Evolutionary conservation across 2,329 filamentous ascomycete genomes (phyloP).

Genomic region (Fusarium pseudograminearum): DNA sequence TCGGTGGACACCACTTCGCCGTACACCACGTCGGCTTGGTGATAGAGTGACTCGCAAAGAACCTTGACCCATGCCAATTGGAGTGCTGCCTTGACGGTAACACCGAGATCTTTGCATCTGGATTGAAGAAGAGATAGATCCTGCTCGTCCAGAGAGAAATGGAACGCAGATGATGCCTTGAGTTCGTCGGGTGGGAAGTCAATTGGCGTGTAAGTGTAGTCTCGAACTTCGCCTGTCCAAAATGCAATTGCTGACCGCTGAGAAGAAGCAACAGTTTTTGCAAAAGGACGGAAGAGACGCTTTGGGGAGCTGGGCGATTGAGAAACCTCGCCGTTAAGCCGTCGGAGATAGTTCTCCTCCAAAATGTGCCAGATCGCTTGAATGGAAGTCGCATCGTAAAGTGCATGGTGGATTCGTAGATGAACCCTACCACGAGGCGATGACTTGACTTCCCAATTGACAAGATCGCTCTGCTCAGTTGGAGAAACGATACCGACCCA

Average conservation of each 20-base stretch:
- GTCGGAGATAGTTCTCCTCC: background rate
- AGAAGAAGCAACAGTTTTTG: background rate
- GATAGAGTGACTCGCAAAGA: slow-evolving; percentile 2
- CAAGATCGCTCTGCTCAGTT: slow-evolving; percentile 14
- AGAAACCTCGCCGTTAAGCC: background rate
- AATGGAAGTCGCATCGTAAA: slow-evolving; percentile 25
- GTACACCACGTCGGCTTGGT: slow-evolving; percentile 11
- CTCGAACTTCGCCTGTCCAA: background rate
- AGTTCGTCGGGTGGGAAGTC: background rate
- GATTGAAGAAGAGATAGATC: slow-evolving; percentile 7
- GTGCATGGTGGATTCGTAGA: slow-evolving; percentile 19
- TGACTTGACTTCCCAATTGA: slow-evolving; percentile 9
- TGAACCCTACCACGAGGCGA: background rate
- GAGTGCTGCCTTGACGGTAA: slow-evolving; percentile 8
- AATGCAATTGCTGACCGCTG: background rate
- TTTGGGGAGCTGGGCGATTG: fast-evolving
- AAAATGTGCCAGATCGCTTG: background rate
- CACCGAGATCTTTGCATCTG: background rate
- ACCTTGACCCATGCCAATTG: slow-evolving; percentile 29
- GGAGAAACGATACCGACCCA: slow-evolving; percentile 30
- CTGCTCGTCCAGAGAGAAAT: background rate
- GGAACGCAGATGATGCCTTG: slow-evolving; percentile 13
- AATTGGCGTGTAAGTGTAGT: slow-evolving; percentile 8
- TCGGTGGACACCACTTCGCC: slow-evolving; percentile 17
- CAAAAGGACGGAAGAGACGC: slow-evolving; percentile 18